Evolutionary conservation across 495 filamentous ascomycete genomes (phyloP), one percentile per base, ranked within the genome.

Genomic region (Amorphotheca resinae): DNA sequence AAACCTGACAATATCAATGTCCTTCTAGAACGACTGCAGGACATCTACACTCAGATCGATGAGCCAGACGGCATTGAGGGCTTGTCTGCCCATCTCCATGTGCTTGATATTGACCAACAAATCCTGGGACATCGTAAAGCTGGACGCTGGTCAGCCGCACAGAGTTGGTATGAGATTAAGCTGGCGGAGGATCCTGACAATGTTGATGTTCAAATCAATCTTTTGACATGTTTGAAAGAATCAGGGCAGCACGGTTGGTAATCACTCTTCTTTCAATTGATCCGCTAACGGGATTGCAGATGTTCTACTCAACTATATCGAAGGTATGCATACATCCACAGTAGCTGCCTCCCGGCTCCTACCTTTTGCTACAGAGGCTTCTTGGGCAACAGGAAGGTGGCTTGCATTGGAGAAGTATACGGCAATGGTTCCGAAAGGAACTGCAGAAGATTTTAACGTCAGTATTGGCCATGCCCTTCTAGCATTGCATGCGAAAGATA

Each of bases 11-110:
- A 72, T 30, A 72, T 80, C 38, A 60, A 67, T 41, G 49, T 51
- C 9, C 66, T 89, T 1, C 75, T 88, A 50, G 75, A 87, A 50
- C 70, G 77, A 22, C 63, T 98, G 3, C 91, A 95, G 51, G 76
- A 87, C 15, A 95, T 95, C 31, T 99, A 96, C 59, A 87, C 84
- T 1, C 79, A 93, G 49, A 95, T 99, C 39, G 93, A 99, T 50
- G 91, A 99, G 53, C 91, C 91, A 1, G 91, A 99, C 59, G 88
- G 93, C 0, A 81, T 99, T 32, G 87, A 95, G 55, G 91, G 91
- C 4, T 84, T 99, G 36, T 95, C 89, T 8, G 76, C 82, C 4
- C 78, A 91, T 55, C 60, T 95, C 18, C 77, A 81, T 38, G 76
- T 80, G 8, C 66, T 95, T 15, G 79, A 87, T 45, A 74, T 94